Evolutionary conservation across 1,139 yeast genomes (phyloP).

Genomic region (Pichia sp.): DNA sequence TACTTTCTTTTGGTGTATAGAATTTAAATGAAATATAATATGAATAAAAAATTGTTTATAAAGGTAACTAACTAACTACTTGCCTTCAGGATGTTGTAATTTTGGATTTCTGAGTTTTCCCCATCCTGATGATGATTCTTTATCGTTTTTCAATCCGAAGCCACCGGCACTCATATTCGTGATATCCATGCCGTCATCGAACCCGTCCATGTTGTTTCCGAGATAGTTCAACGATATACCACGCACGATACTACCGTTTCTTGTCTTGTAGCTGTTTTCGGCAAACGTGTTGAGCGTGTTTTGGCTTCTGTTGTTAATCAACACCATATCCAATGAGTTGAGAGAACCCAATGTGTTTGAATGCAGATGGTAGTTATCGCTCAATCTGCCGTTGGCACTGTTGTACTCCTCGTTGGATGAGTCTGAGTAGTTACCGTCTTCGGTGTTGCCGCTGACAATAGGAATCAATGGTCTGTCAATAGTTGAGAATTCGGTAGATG

Average conservation of each 20-base stretch:
- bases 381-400: neutral
- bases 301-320: conserved; percentile 3
- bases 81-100: neutral
- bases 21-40: too few relatives aligned
- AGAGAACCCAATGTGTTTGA: conserved; percentile 7
- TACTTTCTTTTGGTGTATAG: too few relatives aligned
- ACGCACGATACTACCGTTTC: neutral
- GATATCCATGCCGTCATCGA: conserved; percentile 11
- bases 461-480: conserved; percentile 6
- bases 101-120: conserved; percentile 3
- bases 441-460: neutral
- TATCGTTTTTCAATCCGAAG: neutral
- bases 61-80: neutral
- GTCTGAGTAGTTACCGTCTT: conserved; percentile 2
- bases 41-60: too few relatives aligned
- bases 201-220: conserved; percentile 5
- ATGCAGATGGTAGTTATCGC: conserved; percentile 4
- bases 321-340: conserved; percentile 11
- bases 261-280: neutral
- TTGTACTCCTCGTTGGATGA: conserved; percentile 2
- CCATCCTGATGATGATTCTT: neutral
- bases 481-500: conserved; percentile 5
- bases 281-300: neutral
- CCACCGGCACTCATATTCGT: conserved; percentile 10
- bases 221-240: conserved; percentile 2